A percentile compares a stretch with the other conserved stretches of the same genome.
These are phyloP conservation scores for Melastoma malabathricum DNA, from an alignment of 345 rosid genomes.

Conservation along the genomic window DNA sequence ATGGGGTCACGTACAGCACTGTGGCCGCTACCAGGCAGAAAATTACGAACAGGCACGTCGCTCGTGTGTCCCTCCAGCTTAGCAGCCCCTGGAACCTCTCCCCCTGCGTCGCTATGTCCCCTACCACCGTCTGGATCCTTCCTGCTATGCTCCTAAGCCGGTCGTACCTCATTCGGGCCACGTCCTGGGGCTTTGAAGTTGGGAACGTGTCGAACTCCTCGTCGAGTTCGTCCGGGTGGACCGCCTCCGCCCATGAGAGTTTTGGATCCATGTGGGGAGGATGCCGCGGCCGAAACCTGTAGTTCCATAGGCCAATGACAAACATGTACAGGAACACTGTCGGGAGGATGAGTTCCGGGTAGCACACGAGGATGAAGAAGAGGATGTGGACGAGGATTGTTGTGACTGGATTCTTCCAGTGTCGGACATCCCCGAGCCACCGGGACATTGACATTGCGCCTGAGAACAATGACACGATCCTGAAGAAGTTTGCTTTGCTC, in stretches of 20 bases:
- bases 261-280: slow-evolving; percentile 76
- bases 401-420: slow-evolving; percentile 58
- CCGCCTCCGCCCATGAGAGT: slow-evolving; percentile 69
- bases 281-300: slow-evolving; percentile 43
- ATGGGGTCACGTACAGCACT: slow-evolving; percentile 51
- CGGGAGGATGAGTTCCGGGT: slow-evolving; percentile 63
- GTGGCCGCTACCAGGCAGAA: slow-evolving; percentile 63
- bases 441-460: slow-evolving; percentile 27
- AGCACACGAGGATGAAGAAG: slow-evolving; percentile 56
- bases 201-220: slow-evolving; percentile 86
- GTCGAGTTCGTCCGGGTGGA: slow-evolving; percentile 58
- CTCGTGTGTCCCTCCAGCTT: slow-evolving; percentile 78
- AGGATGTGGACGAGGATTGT: slow-evolving; percentile 52
- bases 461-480: slow-evolving; percentile 55
- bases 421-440: slow-evolving; percentile 56
- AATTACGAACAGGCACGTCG: slow-evolving; percentile 55
- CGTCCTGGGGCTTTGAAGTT: slow-evolving; percentile 35
- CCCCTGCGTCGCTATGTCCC: slow-evolving; percentile 76
- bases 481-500: slow-evolving; percentile 79
- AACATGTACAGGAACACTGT: slow-evolving; percentile 65
- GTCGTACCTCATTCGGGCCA: slow-evolving; percentile 63
- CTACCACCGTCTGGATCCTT: slow-evolving; percentile 67
- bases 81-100: slow-evolving; percentile 63
- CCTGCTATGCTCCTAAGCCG: slow-evolving; percentile 66
- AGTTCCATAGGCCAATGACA: slow-evolving; percentile 69